Evolutionary conservation across 495 filamentous ascomycete species (phyloP).

Genomic region (Penicillium coffeae): DNA sequence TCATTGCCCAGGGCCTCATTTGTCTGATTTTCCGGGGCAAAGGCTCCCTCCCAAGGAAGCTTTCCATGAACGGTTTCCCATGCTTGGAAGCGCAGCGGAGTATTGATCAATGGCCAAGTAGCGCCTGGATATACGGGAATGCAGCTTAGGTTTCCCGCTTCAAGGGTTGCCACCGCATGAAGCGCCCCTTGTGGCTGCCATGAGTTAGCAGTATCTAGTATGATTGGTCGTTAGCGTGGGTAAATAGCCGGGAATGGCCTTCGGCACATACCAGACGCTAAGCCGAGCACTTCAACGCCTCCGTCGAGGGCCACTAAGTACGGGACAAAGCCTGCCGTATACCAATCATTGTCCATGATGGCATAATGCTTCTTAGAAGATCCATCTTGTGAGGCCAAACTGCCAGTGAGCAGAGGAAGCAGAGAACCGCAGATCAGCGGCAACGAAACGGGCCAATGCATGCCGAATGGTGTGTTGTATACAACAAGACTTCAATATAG

Average conservation of each 20-base stretch:
- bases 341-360: conserved; percentile 37
- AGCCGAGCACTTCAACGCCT: conserved; percentile 24
- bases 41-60: conserved; percentile 33
- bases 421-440: conserved; percentile 16
- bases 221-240: not conserved
- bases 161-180: conserved; percentile 29
- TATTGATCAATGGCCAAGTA: conserved; percentile 33
- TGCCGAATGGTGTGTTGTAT: not conserved
- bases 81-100: conserved; percentile 25
- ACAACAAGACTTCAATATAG: too few relatives aligned
- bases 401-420: conserved; percentile 11
- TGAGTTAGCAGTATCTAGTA: conserved; percentile 27
- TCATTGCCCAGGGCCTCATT: conserved; percentile 25
- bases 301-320: conserved; percentile 29
- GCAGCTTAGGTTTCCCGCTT: conserved; percentile 29
- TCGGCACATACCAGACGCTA: conserved; percentile 23
- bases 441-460: conserved; percentile 14
- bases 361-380: conserved; percentile 19
- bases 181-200: conserved; percentile 31
- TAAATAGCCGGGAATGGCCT: not conserved
- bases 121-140: conserved; percentile 32
- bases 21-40: conserved; percentile 29
- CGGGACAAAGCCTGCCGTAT: conserved; percentile 27
- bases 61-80: conserved; percentile 32
- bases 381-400: conserved; percentile 5